Conservation (phyloP, 108 stramenopile species). For the Schizochytrium sp. region DNA sequence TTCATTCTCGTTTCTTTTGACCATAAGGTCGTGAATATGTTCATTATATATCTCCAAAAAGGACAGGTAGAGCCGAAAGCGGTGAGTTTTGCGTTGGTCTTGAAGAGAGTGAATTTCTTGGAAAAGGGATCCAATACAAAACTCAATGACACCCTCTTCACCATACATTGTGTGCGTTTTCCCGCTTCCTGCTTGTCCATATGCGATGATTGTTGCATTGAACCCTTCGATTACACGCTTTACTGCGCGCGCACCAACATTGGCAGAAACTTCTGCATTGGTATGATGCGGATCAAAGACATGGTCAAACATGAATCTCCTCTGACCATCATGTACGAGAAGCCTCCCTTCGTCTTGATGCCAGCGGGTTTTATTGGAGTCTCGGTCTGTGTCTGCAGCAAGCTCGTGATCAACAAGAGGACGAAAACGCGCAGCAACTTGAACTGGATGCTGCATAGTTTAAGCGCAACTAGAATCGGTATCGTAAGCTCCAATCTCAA, state of each 20-base stretch:
- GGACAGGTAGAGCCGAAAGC: background rate
- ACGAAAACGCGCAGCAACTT: too few species aligned
- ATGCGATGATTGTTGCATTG: constrained; percentile 18
- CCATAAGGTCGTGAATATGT: background rate
- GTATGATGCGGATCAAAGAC: background rate
- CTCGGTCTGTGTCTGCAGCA: background rate
- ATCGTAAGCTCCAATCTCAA: too few species aligned
- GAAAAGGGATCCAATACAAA: background rate
- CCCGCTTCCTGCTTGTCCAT: background rate
- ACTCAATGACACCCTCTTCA: background rate
- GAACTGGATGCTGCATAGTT: too few species aligned
- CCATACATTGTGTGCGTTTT: constrained; percentile 10
- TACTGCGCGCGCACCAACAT: background rate
- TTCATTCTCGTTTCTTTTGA: background rate
- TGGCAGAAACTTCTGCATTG: background rate
- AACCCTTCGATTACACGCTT: background rate
- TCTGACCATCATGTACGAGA: background rate
- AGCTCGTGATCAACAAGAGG: too few species aligned
- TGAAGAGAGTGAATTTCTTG: background rate
- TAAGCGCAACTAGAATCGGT: too few species aligned
- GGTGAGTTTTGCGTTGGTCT: too few species aligned
- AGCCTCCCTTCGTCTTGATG: background rate
- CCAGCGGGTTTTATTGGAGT: background rate
- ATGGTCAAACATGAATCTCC: constrained; percentile 7
- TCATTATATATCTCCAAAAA: background rate